These are phyloP conservation scores for Cercospora zeae-maydis DNA, from an alignment of 2,329 filamentous ascomycete genomes.

Conservation along the genomic window DNA sequence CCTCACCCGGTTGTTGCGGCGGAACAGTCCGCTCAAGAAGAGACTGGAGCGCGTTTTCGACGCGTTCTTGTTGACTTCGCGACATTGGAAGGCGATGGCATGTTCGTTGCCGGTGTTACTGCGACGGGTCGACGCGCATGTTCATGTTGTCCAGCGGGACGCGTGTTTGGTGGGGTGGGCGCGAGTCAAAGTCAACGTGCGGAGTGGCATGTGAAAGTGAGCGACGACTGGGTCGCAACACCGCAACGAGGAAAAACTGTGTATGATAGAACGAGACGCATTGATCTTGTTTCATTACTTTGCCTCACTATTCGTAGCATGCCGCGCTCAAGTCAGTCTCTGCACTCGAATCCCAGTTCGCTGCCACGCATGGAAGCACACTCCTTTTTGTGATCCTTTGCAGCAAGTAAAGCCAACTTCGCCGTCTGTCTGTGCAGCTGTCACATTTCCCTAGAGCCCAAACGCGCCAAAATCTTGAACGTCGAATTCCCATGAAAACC, in stretches of 20 bases:
- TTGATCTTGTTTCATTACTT: constrained; percentile 5
- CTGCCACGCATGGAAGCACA: not conserved
- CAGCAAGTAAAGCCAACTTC: constrained; percentile 8
- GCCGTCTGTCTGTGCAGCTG: constrained; percentile 5
- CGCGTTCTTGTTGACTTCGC: constrained; percentile 50
- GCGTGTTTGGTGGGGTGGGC: constrained; percentile 4
- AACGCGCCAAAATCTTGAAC: not conserved
- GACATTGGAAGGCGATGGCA: constrained; percentile 10
- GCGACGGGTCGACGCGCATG: constrained; percentile 8
- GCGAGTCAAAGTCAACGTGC: not conserved
- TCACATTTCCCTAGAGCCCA: not conserved
- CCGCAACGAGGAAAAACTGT: not conserved
- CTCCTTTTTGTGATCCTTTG: not conserved
- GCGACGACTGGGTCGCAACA: not conserved
- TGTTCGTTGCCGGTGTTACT: not conserved
- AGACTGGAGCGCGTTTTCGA: constrained; percentile 74
- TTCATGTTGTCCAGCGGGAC: not conserved
- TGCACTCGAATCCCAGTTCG: not conserved
- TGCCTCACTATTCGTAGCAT: constrained; percentile 11
- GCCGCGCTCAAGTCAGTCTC: not conserved
- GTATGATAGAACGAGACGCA: not conserved
- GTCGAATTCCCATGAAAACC: not conserved
- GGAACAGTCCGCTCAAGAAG: constrained; percentile 73
- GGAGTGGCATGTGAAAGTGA: constrained; percentile 5
- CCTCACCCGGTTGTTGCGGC: constrained; percentile 57